Conservation (phyloP, 139 green algal genomes). For the Trebouxia sp. region DNA sequence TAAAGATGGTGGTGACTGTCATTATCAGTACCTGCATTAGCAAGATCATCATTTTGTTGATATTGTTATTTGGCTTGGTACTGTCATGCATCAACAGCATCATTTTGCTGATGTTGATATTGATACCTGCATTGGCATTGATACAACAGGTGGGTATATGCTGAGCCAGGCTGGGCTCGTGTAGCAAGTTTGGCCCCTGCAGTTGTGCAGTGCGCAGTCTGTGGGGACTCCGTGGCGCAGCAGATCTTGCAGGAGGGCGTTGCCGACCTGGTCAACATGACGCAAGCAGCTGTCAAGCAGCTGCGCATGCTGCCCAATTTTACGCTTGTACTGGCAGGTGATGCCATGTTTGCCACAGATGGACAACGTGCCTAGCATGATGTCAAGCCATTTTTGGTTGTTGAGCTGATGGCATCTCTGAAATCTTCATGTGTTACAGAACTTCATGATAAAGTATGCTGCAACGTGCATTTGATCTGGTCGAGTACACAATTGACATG, state of each 20-base stretch:
- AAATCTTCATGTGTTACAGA: neutral
- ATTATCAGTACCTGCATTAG: too few species aligned
- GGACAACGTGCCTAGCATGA: too few species aligned
- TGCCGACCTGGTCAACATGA: neutral
- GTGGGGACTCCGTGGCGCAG: slow-evolving; percentile 5
- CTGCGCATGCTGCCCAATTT: neutral
- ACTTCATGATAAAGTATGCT: neutral
- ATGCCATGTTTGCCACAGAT: too few species aligned
- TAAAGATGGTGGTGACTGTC: too few species aligned
- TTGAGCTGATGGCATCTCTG: too few species aligned
- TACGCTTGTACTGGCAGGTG: slow-evolving; percentile 33
- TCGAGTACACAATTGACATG: too few species aligned
- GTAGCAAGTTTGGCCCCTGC: slow-evolving; percentile 25
- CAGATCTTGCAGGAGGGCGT: neutral
- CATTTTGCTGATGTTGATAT: neutral
- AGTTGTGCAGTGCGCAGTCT: slow-evolving; percentile 25
- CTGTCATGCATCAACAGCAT: neutral
- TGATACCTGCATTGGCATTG: too few species aligned
- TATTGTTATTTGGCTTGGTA: too few species aligned
- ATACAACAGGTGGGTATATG: slow-evolving; percentile 36
- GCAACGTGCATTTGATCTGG: too few species aligned
- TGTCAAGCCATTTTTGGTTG: too few species aligned
- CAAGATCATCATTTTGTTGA: too few species aligned
- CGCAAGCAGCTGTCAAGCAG: neutral
- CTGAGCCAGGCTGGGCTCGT: slow-evolving; percentile 27